Evolutionary conservation across 2,329 filamentous ascomycete species (phyloP).

Genomic region (Biscogniauxia sp.): DNA sequence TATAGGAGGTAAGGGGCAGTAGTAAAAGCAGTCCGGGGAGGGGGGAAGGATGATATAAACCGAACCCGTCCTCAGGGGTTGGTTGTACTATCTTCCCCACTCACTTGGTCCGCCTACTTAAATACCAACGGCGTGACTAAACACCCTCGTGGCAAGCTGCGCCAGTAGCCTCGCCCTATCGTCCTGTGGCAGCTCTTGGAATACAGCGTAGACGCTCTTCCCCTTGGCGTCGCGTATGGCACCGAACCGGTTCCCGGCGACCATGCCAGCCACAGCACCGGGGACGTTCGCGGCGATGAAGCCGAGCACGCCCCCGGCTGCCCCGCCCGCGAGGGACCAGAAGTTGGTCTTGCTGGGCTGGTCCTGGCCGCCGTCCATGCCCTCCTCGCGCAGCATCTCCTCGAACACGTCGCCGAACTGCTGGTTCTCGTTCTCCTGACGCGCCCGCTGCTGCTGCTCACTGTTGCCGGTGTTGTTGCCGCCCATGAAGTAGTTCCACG

Average conservation of each 20-base stretch:
- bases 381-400: conserved; percentile 84
- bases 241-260: conserved; percentile 89
- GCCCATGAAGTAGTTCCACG: conserved; percentile 59
- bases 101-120: conserved; percentile 21
- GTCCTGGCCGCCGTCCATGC: conserved; percentile 70
- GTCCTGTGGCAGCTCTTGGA: conserved; percentile 77
- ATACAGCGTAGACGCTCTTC: conserved; percentile 93
- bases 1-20: not conserved
- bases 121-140: conserved; percentile 71
- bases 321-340: conserved; percentile 81
- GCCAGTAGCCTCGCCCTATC: conserved; percentile 79
- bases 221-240: conserved; percentile 85
- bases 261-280: conserved; percentile 82
- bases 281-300: conserved; percentile 95
- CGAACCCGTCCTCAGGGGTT: not conserved
- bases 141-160: conserved; percentile 82
- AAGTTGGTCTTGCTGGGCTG: conserved; percentile 66
- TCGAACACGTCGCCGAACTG: conserved; percentile 90
- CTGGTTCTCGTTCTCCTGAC: conserved; percentile 62
- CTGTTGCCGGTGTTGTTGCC: conserved; percentile 36
- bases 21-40: not conserved
- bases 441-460: conserved; percentile 36
- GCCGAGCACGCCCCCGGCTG: conserved; percentile 85
- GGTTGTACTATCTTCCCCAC: not conserved
- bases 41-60: no score